Evolutionary conservation across 2,329 filamentous ascomycete species (phyloP), one percentile per base, ranked within the genome.

Genomic region (Macrophomina tecta): DNA sequence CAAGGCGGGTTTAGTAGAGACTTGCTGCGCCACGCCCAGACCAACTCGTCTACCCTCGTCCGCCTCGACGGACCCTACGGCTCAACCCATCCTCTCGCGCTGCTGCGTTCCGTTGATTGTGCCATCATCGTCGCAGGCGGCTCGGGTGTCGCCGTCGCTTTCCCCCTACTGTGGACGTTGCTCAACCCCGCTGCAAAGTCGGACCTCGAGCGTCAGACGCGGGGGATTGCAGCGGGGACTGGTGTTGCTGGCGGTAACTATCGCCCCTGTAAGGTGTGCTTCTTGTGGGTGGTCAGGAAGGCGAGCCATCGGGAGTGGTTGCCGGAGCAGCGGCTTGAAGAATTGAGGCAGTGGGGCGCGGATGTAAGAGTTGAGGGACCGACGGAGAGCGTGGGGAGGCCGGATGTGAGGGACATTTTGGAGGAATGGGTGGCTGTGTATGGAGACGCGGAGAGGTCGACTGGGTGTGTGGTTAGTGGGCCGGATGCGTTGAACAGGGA

Each of bases 51-150:
- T 2, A 78, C 84, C 0, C 72, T 68, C 1, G 79, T 89, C 30
- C 81, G 84, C 6, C 75, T 90, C n/a, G 87, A 91, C 69, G 88
- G 89, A 0, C 88, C 88, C 0, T 90, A 91, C 70, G 88, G 88
- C 46, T 88, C 85, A 9, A 78, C 80, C 0, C 83, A 86, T 69
- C 85, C 87, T 0, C 77, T 88, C 16, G 76, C 84, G 18, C 81
- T 86, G 72, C 79, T 90, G 2, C 79, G 79, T 14, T 80, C 83
- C 18, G 80, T 82, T 16, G 78, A 83, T 46, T 80, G 83, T 0
- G 81, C 84, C 0, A 75, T 90, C 4, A 73, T 90, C 11, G 79
- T 91, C 8, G 87, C 87, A 1, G 88, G 88, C 3, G 89, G 89
- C 0, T 88, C 85, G 34, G 89, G 88, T 5, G 88, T 90, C 52